These are phyloP conservation scores for Sindora glabra DNA, from an alignment of 306 rosid species.

Conservation along the genomic window DNA sequence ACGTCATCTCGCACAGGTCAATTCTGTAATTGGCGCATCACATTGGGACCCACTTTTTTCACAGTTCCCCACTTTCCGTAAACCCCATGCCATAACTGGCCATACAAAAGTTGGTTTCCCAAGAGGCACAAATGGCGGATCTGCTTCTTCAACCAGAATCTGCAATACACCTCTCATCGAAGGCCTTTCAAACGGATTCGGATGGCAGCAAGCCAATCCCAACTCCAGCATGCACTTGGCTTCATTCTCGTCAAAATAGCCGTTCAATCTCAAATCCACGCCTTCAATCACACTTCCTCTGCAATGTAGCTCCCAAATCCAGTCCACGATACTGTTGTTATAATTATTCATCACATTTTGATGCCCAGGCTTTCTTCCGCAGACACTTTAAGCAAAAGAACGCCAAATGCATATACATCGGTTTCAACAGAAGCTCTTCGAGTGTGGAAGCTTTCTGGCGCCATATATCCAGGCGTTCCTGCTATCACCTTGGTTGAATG, in stretches of 20 bases:
- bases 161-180: constrained; percentile 28
- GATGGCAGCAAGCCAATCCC: constrained; percentile 47
- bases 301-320: constrained; percentile 36
- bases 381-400: constrained; percentile 31
- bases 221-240: constrained; percentile 15
- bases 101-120: constrained; percentile 34
- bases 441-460: constrained; percentile 40
- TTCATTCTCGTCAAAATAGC: constrained; percentile 5
- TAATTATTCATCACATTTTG: constrained; percentile 10
- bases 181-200: constrained; percentile 37
- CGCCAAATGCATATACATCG: constrained; percentile 41
- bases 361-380: constrained; percentile 35
- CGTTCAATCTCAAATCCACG: constrained; percentile 24
- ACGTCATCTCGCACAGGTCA: not conserved
- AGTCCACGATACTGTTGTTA: constrained; percentile 26
- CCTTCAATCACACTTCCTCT: constrained; percentile 15
- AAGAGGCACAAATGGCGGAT: constrained; percentile 21
- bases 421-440: constrained; percentile 39
- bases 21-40: not conserved
- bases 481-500: constrained; percentile 42
- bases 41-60: not conserved
- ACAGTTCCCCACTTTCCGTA: not conserved
- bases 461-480: constrained; percentile 51
- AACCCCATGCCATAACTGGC: constrained; percentile 29
- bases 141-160: constrained; percentile 32